These are phyloP conservation scores for Punica granatum DNA, from an alignment of 345 rosid species.

Conservation along the genomic window DNA sequence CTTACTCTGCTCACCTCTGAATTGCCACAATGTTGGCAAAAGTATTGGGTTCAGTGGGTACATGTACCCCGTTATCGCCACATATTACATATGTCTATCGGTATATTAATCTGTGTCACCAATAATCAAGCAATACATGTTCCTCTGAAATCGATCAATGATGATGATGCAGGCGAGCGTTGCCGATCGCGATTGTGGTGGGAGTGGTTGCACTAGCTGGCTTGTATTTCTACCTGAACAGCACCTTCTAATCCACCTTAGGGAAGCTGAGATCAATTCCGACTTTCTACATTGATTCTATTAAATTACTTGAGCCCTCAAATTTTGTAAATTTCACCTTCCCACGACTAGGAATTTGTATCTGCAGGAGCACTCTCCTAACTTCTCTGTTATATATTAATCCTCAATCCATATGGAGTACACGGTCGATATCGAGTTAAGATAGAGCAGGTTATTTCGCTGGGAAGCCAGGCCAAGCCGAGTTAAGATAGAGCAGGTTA, in stretches of 20 bases:
- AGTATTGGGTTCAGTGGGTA: too few relatives aligned
- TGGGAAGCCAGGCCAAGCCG: too few relatives aligned
- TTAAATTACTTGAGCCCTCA: background rate
- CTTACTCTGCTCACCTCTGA: background rate
- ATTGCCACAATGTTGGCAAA: too few relatives aligned
- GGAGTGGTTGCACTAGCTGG: slow-evolving; percentile 66
- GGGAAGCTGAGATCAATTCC: background rate
- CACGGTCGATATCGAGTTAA: too few relatives aligned
- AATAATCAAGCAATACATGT: background rate
- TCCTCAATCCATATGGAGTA: too few relatives aligned
- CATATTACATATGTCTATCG: too few relatives aligned
- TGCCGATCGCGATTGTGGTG: slow-evolving; percentile 66
- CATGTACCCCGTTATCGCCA: too few relatives aligned
- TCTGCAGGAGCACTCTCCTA: background rate
- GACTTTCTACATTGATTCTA: background rate
- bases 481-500: too few relatives aligned
- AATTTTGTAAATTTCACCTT: too few relatives aligned
- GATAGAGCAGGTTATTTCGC: too few relatives aligned
- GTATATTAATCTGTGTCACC: too few relatives aligned
- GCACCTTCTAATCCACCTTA: background rate
- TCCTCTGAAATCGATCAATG: background rate
- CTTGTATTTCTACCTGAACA: slow-evolving; percentile 71
- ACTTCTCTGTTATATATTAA: too few relatives aligned
- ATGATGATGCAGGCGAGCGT: slow-evolving; percentile 42
- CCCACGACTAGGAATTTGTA: background rate